phyloP scores from a whole-genome alignment of 129 eudicot species.

The Pulicaria dysenterica region DNA sequence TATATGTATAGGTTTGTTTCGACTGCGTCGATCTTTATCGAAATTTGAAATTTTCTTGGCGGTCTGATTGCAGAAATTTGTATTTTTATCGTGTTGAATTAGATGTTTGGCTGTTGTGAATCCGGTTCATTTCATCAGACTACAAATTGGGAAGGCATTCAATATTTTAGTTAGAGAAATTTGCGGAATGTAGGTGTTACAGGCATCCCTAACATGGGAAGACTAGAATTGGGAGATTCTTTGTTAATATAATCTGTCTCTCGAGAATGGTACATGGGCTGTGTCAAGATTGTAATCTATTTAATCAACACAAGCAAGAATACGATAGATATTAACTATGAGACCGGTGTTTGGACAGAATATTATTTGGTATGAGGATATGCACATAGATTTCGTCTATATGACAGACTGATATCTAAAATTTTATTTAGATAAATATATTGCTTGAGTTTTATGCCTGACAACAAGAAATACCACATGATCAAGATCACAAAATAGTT shows the following conservation, averaged over 20 bases:
- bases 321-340: not conserved
- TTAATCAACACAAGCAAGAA: not conserved
- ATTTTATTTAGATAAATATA: too few species aligned
- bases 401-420: not conserved
- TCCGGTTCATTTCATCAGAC: too few species aligned
- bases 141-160: not conserved
- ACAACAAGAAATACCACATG: not conserved
- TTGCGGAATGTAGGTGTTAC: not conserved
- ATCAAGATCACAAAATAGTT: not conserved
- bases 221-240: not conserved
- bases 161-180: not conserved
- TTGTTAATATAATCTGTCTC: not conserved
- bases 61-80: constrained; percentile 21
- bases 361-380: not conserved
- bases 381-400: not conserved
- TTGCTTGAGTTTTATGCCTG: not conserved
- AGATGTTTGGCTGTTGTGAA: not conserved
- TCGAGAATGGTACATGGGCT: constrained; percentile 18
- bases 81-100: constrained; percentile 5
- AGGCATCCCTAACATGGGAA: not conserved
- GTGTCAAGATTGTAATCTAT: not conserved
- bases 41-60: constrained; percentile 27
- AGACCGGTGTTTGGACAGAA: not conserved
- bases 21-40: constrained; percentile 18
- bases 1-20: not conserved